Evolutionary conservation across 2,329 filamentous ascomycete species (phyloP).

Genomic region (Sphaerulina vaccinii): DNA sequence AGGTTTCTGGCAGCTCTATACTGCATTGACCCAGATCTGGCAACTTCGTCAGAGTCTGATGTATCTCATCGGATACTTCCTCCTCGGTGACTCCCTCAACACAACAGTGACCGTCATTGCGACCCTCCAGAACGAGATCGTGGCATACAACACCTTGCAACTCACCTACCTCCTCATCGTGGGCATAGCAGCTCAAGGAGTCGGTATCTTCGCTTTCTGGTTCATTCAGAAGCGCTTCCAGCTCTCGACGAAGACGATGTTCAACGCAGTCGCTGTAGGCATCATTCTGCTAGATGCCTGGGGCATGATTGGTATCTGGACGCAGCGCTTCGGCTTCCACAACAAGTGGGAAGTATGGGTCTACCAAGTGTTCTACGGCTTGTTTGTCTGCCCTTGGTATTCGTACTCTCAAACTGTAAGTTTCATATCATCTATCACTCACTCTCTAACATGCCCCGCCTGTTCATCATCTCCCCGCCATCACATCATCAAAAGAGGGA

Average conservation of each 20-base stretch:
- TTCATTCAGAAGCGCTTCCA: slow-evolving; percentile 58
- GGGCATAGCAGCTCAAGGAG: slow-evolving; percentile 61
- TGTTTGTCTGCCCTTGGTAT: slow-evolving; percentile 69
- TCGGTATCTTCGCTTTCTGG: slow-evolving; percentile 62
- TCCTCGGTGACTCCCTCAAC: slow-evolving; percentile 68
- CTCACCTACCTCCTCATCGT: slow-evolving; percentile 67
- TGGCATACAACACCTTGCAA: slow-evolving; percentile 63
- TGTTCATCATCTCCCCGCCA: slow-evolving; percentile 2
- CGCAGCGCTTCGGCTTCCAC: slow-evolving; percentile 43
- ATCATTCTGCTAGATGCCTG: slow-evolving; percentile 62
- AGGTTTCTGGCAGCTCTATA: slow-evolving; percentile 61
- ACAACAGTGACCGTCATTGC: slow-evolving; percentile 68
- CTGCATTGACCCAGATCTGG: slow-evolving; percentile 61
- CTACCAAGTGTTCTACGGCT: slow-evolving; percentile 55
- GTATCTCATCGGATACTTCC: slow-evolving; percentile 66
- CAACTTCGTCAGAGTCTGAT: slow-evolving; percentile 64
- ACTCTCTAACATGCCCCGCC: not conserved
- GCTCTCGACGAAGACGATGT: slow-evolving; percentile 66
- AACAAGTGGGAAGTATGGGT: slow-evolving; percentile 27
- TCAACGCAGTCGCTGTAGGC: slow-evolving; percentile 61
- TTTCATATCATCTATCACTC: not conserved
- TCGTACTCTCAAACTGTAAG: slow-evolving; percentile 62
- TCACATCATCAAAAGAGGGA: not conserved
- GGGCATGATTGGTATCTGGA: slow-evolving; percentile 62
- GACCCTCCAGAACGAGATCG: slow-evolving; percentile 64